Base-by-base conservation (phyloP, 306 rosid species). In the Begonia fuchsioides region DNA sequence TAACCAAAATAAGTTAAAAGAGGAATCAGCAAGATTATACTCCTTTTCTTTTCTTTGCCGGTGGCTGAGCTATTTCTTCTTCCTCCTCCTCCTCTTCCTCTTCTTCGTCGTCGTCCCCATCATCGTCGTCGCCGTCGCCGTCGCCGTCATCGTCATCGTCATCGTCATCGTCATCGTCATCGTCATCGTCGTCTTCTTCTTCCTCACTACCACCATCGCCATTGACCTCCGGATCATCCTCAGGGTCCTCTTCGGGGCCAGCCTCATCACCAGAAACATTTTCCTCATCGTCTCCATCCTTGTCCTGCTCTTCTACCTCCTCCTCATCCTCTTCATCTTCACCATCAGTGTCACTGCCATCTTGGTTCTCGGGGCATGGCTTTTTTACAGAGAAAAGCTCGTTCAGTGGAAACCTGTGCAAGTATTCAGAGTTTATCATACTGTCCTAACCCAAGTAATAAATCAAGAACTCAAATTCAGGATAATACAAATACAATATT, bases 121-220 rank as follows among this genome's bases (percentile, higher is more conserved):
- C 26, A 19, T 19, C 26, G 2, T 5, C 44, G 5, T 40, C 44
- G 5, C 9, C 73, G 0, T 58, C 61, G 0, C 51, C 77, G 0
- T 57, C 72, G 0, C n/a, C 84, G 0, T 62, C 79, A 0, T 50
- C 79, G 0, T 58, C 70, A 0, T 63, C 78, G 0, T 64, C 86
- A 0, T 72, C 71, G 0, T 72, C 82, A 0, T 59, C 73, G 0
- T 47, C 69, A 0, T 26, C 62, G 0, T 58, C 71, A 0, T 67
- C 85, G 0, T 74, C 79, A 0, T 76, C 80, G 5, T 51, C 69
- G 0, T 26, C 64, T 0, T 58, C 71, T 0, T 64, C 85, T 0
- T 74, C 79, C 0, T 76, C 80, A 43, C 8, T 65, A 46, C 68
- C 85, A 39, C 80, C 78, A 32, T 43, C 80, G 41, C 86, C 86